A percentile compares a stretch with the other conserved stretches of the same genome.
phyloP scores from a whole-genome alignment of 768 basidiomycete species.

The Rhizopogon vinicolor region DNA sequence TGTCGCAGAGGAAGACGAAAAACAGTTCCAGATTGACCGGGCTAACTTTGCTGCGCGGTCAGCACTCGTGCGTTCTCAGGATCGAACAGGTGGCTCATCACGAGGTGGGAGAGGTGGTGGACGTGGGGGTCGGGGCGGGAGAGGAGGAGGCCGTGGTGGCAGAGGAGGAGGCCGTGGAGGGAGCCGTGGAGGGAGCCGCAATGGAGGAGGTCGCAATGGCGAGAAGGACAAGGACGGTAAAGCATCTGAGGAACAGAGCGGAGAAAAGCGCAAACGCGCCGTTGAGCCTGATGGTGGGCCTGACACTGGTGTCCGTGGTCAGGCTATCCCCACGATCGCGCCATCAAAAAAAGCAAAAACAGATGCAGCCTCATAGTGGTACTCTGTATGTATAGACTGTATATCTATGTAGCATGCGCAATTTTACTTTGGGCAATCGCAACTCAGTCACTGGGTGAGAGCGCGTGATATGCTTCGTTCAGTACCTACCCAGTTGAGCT shows the following conservation, averaged over 20 bases:
- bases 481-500: too few relatives aligned
- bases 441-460: too few relatives aligned
- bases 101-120: slow-evolving; percentile 44
- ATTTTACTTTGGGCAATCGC: background rate
- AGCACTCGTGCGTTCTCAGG: slow-evolving; percentile 33
- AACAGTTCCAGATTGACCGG: slow-evolving; percentile 68
- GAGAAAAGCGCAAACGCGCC: slow-evolving; percentile 74
- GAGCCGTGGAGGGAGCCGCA: slow-evolving; percentile 16
- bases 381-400: background rate
- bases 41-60: slow-evolving; percentile 64
- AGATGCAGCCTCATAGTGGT: slow-evolving; percentile 23
- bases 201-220: slow-evolving; percentile 9
- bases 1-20: slow-evolving; percentile 65
- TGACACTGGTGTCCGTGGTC: slow-evolving; percentile 61
- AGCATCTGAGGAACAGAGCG: slow-evolving; percentile 41
- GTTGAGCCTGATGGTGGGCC: slow-evolving; percentile 78
- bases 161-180: slow-evolving; percentile 27
- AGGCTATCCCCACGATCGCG: slow-evolving; percentile 45
- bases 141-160: slow-evolving; percentile 32
- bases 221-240: slow-evolving; percentile 12
- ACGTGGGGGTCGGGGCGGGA: slow-evolving; percentile 27
- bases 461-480: too few relatives aligned
- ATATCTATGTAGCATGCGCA: background rate
- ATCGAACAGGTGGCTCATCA: slow-evolving; percentile 29
- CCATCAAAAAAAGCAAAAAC: slow-evolving; percentile 37